These are phyloP conservation scores for Colletotrichum salicis DNA, from an alignment of 2,329 filamentous ascomycete genomes.

Conservation along the genomic window DNA sequence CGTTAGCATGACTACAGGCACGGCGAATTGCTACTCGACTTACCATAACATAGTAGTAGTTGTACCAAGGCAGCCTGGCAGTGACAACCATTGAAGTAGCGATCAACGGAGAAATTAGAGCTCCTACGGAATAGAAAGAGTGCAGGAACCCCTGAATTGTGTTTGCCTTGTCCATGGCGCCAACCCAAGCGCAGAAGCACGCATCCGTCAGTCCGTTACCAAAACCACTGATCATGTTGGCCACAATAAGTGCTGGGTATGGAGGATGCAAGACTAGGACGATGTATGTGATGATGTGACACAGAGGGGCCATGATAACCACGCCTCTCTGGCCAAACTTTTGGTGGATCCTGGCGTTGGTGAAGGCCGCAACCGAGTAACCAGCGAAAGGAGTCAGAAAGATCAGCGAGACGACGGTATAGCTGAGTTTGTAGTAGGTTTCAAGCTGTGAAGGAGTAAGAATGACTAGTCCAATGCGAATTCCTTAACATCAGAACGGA, in stretches of 20 bases:
- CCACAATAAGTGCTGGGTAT: constrained; percentile 70
- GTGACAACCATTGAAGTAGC: constrained; percentile 75
- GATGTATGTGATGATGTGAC: constrained; percentile 71
- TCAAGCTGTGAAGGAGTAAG: constrained; percentile 58
- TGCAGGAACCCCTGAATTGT: constrained; percentile 74
- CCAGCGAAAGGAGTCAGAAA: constrained; percentile 73
- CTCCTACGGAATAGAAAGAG: constrained; percentile 73
- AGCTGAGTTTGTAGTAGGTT: constrained; percentile 68
- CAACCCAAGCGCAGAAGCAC: constrained; percentile 62
- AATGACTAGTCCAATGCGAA: too few relatives aligned
- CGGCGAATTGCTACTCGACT: constrained; percentile 39
- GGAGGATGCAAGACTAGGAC: constrained; percentile 71
- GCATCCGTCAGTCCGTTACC: constrained; percentile 72
- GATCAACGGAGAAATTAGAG: constrained; percentile 70
- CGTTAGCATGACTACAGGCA: neutral
- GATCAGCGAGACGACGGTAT: constrained; percentile 70
- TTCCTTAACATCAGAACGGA: too few relatives aligned
- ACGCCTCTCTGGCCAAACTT: constrained; percentile 73
- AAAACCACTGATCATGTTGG: constrained; percentile 72
- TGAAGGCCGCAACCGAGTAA: constrained; percentile 69
- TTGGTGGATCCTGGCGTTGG: constrained; percentile 70
- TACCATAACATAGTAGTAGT: constrained; percentile 78
- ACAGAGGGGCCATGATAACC: constrained; percentile 68
- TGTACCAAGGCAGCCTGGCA: constrained; percentile 70
- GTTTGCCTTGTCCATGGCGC: constrained; percentile 75